These are phyloP conservation scores for Rutstroemia sydowiana DNA, from an alignment of 2,329 filamentous ascomycete species.

Conservation along the genomic window DNA sequence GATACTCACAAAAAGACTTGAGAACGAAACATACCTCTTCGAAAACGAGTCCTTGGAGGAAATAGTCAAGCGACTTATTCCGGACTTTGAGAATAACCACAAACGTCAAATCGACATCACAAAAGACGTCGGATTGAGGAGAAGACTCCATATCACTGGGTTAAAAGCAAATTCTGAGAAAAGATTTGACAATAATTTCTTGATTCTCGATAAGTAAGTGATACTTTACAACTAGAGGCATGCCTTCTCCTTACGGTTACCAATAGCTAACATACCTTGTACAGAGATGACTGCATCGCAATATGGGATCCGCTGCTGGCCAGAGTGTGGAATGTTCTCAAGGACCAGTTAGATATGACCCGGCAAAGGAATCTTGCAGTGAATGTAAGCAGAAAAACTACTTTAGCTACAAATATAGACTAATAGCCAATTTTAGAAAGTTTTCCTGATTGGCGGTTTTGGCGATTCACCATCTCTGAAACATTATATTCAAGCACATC, in stretches of 20 bases:
- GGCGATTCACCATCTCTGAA: conserved; percentile 13
- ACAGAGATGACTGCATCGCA: conserved; percentile 12
- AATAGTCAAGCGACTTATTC: conserved; percentile 1
- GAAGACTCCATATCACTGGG: background rate
- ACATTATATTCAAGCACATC: conserved; percentile 6
- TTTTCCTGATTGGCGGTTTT: conserved; percentile 22
- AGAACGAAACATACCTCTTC: conserved; percentile 7
- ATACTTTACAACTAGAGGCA: background rate
- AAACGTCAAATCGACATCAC: conserved; percentile 2
- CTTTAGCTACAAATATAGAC: background rate
- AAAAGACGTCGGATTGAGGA: background rate
- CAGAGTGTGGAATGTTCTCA: conserved; percentile 8
- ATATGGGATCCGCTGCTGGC: conserved; percentile 15
- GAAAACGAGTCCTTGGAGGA: conserved; percentile 1
- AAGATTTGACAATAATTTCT: background rate
- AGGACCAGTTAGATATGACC: conserved; percentile 8
- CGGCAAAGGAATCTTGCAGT: conserved; percentile 4
- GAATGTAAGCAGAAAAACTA: background rate
- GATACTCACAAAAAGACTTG: background rate
- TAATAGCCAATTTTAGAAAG: conserved; percentile 13
- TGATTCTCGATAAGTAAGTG: background rate
- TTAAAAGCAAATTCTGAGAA: background rate
- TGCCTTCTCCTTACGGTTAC: background rate
- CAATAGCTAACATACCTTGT: background rate
- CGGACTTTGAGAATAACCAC: background rate